phyloP scores from a whole-genome alignment of 352 stramenopile species.

The Phytophthora europaea region DNA sequence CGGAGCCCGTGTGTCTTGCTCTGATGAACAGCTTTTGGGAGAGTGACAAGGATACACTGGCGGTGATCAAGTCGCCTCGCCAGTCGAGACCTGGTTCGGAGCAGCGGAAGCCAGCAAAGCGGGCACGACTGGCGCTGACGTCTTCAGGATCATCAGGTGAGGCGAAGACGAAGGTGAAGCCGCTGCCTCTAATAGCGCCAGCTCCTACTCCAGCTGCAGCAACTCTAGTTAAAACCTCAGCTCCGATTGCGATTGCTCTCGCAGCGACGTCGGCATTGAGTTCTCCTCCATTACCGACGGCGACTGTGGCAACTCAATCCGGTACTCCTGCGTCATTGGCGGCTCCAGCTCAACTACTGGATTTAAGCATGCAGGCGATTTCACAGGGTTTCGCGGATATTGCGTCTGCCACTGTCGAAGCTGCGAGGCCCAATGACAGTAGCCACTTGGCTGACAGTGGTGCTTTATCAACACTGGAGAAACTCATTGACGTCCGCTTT shows the following conservation, averaged over 20 bases:
- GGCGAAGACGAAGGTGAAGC: background rate
- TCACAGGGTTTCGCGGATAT: constrained; percentile 21
- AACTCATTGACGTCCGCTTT: constrained; percentile 29
- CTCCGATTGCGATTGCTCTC: background rate
- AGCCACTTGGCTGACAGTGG: background rate
- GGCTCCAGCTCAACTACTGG: background rate
- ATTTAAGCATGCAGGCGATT: background rate
- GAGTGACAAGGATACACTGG: background rate
- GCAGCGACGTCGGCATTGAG: background rate
- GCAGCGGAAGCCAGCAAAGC: constrained; percentile 7
- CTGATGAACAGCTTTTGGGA: constrained; percentile 31
- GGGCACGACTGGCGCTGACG: constrained; percentile 1
- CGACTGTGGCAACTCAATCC: background rate
- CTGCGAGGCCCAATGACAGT: background rate
- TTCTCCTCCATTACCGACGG: background rate
- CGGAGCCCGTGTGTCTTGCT: constrained; percentile 21
- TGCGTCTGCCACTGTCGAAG: constrained; percentile 6
- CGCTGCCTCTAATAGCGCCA: constrained; percentile 6
- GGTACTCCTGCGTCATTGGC: background rate
- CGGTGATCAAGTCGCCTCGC: background rate
- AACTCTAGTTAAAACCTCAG: background rate
- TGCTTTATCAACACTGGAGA: constrained; percentile 14
- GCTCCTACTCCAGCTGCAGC: background rate
- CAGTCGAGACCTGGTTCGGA: constrained; percentile 15
- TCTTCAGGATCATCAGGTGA: background rate